phyloP scores from a whole-genome alignment of 23 red algal genomes.

The Gracilaria domingensis region DNA sequence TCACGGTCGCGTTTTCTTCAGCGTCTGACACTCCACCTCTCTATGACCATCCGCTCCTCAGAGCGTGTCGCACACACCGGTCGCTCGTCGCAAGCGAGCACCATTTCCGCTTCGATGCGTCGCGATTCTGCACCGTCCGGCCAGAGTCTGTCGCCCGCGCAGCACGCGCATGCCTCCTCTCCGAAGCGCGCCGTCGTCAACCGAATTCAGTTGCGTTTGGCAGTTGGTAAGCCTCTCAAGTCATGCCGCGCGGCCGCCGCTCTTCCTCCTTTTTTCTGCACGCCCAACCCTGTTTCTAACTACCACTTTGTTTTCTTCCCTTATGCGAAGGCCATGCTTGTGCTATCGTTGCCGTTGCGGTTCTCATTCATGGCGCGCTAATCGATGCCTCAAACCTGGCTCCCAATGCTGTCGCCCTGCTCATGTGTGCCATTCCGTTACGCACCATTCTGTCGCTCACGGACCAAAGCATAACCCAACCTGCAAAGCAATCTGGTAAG shows the following conservation, averaged over 20 bases:
- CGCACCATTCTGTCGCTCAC: constrained; percentile 32
- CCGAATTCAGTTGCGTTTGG: constrained; percentile 7
- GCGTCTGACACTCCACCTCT: not conserved
- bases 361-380: constrained; percentile 3
- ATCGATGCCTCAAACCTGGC: not conserved
- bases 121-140: not conserved
- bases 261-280: not conserved
- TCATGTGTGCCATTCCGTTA: constrained; percentile 39
- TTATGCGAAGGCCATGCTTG: constrained; percentile 18
- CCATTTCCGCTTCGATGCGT: not conserved
- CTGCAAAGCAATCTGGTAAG: constrained; percentile 14
- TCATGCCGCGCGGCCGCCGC: not conserved
- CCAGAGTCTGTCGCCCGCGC: not conserved
- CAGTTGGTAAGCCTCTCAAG: constrained; percentile 7
- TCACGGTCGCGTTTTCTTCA: not conserved
- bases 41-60: not conserved
- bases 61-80: not conserved
- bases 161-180: not conserved
- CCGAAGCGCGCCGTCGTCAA: not conserved
- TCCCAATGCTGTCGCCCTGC: constrained; percentile 42
- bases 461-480: constrained; percentile 8
- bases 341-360: constrained; percentile 27
- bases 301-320: not conserved
- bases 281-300: not conserved
- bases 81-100: not conserved